Evolutionary conservation across 192 early-diverging fungal species (phyloP).

Genomic region (Mortierella alpina): DNA sequence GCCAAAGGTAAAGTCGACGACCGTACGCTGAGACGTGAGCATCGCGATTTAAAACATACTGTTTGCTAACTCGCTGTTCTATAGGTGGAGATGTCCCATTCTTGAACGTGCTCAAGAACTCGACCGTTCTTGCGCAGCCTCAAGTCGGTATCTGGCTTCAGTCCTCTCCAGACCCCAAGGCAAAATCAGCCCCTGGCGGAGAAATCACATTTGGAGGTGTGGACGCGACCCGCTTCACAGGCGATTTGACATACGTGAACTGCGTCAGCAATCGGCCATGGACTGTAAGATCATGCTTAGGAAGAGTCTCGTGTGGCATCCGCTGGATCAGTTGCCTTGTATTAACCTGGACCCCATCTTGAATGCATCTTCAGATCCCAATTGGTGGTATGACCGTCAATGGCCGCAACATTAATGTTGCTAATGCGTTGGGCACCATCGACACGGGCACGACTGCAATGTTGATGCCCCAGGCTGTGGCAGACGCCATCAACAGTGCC

Average conservation of each 20-base stretch:
- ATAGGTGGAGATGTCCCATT: conserved; percentile 13
- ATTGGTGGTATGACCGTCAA: conserved; percentile 22
- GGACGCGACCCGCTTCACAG: conserved; percentile 15
- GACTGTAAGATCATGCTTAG: conserved; percentile 19
- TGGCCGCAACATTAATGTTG: conserved; percentile 6
- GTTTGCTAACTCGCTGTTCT: background rate
- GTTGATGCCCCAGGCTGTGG: conserved; percentile 54
- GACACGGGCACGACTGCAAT: conserved; percentile 69
- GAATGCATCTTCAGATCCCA: conserved; percentile 16
- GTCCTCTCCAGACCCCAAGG: too few relatives aligned
- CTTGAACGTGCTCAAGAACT: conserved; percentile 27
- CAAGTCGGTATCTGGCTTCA: conserved; percentile 26
- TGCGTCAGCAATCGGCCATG: conserved; percentile 20
- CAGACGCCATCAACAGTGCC: conserved; percentile 50
- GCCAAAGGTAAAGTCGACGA: background rate
- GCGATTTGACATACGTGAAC: conserved; percentile 28
- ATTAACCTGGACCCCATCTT: background rate
- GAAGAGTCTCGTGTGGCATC: too few relatives aligned
- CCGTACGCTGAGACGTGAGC: too few relatives aligned
- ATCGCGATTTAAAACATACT: background rate
- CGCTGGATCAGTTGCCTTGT: background rate
- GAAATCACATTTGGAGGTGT: conserved; percentile 48
- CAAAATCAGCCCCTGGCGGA: conserved; percentile 11
- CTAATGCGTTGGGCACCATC: conserved; percentile 46
- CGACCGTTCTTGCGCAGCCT: conserved; percentile 11